Percentiles rank a stretch among this genome's conserved stretches.
Evolutionary conservation across 2,329 filamentous ascomycete genomes (phyloP).

Genomic region (Phyllosticta citribraziliensis): DNA sequence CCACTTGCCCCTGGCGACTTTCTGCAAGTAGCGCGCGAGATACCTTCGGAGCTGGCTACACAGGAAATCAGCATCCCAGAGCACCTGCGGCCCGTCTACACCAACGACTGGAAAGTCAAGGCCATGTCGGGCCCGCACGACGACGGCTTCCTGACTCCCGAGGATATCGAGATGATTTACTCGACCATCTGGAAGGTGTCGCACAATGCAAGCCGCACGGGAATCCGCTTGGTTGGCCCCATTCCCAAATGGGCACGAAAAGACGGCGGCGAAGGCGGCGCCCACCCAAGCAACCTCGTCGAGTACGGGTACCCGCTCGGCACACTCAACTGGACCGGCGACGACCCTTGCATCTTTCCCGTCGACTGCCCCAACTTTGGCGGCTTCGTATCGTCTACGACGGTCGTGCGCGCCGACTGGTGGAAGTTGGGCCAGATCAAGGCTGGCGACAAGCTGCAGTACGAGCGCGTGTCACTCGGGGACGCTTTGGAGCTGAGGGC

Average conservation of each 20-base stretch:
- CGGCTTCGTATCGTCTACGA: conserved; percentile 48
- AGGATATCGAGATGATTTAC: conserved; percentile 50
- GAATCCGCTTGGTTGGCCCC: conserved; percentile 50
- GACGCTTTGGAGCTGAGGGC: conserved; percentile 39
- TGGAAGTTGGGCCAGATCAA: conserved; percentile 55
- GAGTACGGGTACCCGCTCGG: conserved; percentile 49
- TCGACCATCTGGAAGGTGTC: conserved; percentile 49
- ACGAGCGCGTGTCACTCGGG: conserved; percentile 41
- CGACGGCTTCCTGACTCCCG: conserved; percentile 40
- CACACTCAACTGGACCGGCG: conserved; percentile 51
- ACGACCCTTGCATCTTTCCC: conserved; percentile 51
- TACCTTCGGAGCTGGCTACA: conserved; percentile 20
- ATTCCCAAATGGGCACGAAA: conserved; percentile 48
- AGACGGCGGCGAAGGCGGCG: conserved; percentile 53
- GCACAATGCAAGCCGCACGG: conserved; percentile 51
- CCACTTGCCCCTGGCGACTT: conserved; percentile 46
- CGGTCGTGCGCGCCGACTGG: conserved; percentile 46
- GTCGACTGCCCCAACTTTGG: conserved; percentile 52
- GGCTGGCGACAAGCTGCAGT: conserved; percentile 46
- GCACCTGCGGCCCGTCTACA: conserved; percentile 39
- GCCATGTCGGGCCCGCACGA: conserved; percentile 49
- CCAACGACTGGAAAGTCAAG: conserved; percentile 42
- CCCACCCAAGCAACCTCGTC: conserved; percentile 48
- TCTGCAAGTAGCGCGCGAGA: conserved; percentile 30
- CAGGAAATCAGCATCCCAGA: conserved; percentile 31